Conservation (phyloP, 1,284 basidiomycete genomes). For the Microbotryomycetes sp. region DNA sequence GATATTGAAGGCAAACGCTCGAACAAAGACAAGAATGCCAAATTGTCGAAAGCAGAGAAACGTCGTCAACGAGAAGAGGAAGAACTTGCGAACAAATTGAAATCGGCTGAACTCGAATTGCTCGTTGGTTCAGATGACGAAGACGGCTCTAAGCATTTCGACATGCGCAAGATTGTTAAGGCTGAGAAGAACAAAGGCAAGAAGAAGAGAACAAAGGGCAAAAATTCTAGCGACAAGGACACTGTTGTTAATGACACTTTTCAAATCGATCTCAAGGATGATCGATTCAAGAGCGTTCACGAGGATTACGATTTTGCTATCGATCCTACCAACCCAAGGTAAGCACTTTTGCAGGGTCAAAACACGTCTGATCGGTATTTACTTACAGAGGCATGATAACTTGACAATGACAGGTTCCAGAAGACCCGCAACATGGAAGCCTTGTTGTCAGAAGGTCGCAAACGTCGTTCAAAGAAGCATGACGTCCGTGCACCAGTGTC, state of each 20-base stretch:
- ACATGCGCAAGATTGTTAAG: slow-evolving; percentile 82
- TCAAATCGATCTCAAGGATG: slow-evolving; percentile 75
- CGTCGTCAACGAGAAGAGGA: slow-evolving; percentile 27
- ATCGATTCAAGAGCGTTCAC: slow-evolving; percentile 78
- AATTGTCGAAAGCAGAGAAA: slow-evolving; percentile 39
- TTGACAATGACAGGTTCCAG: slow-evolving; percentile 58
- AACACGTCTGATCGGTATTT: background rate
- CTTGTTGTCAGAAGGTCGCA: slow-evolving; percentile 56
- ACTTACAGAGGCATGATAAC: slow-evolving; percentile 2
- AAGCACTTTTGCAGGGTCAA: slow-evolving; percentile 47
- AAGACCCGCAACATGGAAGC: slow-evolving; percentile 82
- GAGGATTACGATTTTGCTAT: slow-evolving; percentile 91
- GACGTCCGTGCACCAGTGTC: slow-evolving; percentile 34
- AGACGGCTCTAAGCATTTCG: slow-evolving; percentile 64
- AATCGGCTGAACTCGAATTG: slow-evolving; percentile 59
- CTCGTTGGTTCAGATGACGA: slow-evolving; percentile 55
- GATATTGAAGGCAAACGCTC: slow-evolving; percentile 22
- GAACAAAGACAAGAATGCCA: slow-evolving; percentile 37
- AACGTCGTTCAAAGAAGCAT: slow-evolving; percentile 51
- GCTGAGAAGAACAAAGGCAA: slow-evolving; percentile 61
- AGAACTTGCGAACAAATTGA: slow-evolving; percentile 30
- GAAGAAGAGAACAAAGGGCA: slow-evolving; percentile 46
- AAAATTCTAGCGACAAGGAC: slow-evolving; percentile 57
- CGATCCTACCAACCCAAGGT: slow-evolving; percentile 93
- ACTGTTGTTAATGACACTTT: slow-evolving; percentile 53